Base-by-base conservation (phyloP, 1,284 basidiomycete genomes). In the Phylloboletellus chloephorus region DNA sequence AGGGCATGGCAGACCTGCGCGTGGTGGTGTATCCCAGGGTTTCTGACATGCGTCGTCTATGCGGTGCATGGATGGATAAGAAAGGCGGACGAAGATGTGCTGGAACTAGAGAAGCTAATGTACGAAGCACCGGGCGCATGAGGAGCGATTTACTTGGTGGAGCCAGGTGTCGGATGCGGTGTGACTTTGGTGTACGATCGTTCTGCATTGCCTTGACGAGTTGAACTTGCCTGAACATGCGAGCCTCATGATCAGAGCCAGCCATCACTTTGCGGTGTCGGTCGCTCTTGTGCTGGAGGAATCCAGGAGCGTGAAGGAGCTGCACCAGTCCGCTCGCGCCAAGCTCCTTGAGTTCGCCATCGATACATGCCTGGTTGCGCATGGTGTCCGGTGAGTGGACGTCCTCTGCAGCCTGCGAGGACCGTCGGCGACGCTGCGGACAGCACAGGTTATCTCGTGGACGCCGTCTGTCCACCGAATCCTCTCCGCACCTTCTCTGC, bases 41-140 rank as follows among this genome's bases (percentile, higher is more conserved):
- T 64, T 11, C 44, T 76, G 15, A 64, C 72, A 1, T 67, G 63
- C 21, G 52, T 73, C 21, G 64, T 69, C 2, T 69, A 76, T 42
- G 64, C 58, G 2, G 65, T 72, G 20, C 64, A 69, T 41, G 60
- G 62, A 19, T 66, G 71, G 41, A 68, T 76, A 31, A 51, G 56
- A 31, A 61, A 64, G 35, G 69, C 69, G 7, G 66, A 71, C 48
- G 60, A 68, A 46, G 67, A 66, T 24, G 66, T 82, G n/a, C 60
- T 63, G 3, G 64, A 68, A 34, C 57, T 82, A 24, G 73, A 80
- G 52, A 60, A 57, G n/a, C 60, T 79, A 57, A 71, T 64, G 51
- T 82, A 82, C 47, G 51, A 52, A 7, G 71, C 76, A 8, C 70
- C 67, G 25, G 73, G 78, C 2, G 76, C 78, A 39, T 80, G 58